phyloP scores from a whole-genome alignment of 129 eudicot genomes.

The Saposhnikovia divaricata region DNA sequence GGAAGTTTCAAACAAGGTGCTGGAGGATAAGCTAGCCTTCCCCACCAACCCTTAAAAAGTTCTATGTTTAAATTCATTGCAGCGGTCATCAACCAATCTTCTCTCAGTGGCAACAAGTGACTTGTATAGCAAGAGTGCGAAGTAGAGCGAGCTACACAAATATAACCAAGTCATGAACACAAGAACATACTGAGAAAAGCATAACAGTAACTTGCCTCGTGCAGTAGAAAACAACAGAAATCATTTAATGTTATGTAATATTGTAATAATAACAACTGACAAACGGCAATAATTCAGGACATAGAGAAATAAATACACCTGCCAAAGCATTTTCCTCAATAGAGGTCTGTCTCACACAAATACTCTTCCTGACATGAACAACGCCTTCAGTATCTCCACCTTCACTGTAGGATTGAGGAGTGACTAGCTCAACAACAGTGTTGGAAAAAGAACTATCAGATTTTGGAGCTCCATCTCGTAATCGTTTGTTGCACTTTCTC shows the following conservation, averaged over 20 bases:
- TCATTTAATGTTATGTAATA: not conserved
- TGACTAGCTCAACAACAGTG: not conserved
- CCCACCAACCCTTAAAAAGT: constrained; percentile 24
- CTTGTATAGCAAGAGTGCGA: not conserved
- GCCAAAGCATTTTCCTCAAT: not conserved
- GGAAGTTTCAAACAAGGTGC: constrained; percentile 8
- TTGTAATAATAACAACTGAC: not conserved
- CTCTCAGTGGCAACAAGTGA: not conserved
- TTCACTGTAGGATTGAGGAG: not conserved
- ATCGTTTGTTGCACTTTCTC: not conserved
- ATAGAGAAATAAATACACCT: not conserved
- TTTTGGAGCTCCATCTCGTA: not conserved
- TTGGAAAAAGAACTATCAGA: not conserved
- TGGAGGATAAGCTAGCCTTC: constrained; percentile 24
- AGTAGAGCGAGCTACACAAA: not conserved
- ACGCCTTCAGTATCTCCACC: not conserved
- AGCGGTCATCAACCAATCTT: constrained; percentile 8
- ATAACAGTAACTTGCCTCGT: not conserved
- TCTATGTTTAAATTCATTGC: constrained; percentile 10
- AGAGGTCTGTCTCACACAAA: not conserved
- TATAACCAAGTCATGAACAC: not conserved
- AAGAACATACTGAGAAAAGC: not conserved
- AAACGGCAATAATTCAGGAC: not conserved
- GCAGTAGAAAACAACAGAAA: not conserved
- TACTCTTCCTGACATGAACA: not conserved